Evolutionary conservation across 176 grass and related monocot genomes (phyloP).

Genomic region (Eleusine coracana): DNA sequence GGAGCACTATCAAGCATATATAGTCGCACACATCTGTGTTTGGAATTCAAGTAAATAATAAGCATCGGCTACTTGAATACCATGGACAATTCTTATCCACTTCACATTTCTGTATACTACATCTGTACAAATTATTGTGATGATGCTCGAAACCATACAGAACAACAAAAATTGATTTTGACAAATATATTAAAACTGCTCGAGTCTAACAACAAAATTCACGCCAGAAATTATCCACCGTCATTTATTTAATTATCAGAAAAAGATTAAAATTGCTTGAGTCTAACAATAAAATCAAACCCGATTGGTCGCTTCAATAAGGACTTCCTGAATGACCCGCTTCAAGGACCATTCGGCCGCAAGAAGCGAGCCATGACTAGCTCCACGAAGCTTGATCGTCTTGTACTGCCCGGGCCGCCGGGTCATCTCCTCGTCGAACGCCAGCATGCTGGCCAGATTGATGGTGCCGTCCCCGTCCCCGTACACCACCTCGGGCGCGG

Average conservation of each 20-base stretch:
- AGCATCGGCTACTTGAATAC: too few species aligned
- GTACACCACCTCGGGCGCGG: not conserved
- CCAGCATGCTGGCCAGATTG: conserved; percentile 25
- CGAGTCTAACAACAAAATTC: too few species aligned
- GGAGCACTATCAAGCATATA: too few species aligned
- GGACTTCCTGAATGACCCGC: not conserved
- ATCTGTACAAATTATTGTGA: too few species aligned
- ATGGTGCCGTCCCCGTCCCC: conserved; percentile 11
- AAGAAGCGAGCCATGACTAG: not conserved
- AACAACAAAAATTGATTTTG: too few species aligned
- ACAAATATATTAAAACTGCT: too few species aligned
- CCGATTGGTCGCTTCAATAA: not conserved
- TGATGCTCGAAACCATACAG: too few species aligned
- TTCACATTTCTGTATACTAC: too few species aligned
- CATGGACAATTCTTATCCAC: too few species aligned
- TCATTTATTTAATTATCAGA: not conserved
- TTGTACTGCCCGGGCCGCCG: not conserved
- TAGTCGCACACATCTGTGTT: too few species aligned
- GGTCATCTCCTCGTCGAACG: conserved; percentile 13
- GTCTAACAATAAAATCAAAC: not conserved
- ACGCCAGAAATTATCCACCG: too few species aligned
- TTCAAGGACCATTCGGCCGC: not conserved
- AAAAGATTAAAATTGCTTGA: not conserved
- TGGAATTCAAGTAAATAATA: too few species aligned
- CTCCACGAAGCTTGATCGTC: not conserved